Conservation (phyloP, 139 green algal species). For the Chlorella sp. region DNA sequence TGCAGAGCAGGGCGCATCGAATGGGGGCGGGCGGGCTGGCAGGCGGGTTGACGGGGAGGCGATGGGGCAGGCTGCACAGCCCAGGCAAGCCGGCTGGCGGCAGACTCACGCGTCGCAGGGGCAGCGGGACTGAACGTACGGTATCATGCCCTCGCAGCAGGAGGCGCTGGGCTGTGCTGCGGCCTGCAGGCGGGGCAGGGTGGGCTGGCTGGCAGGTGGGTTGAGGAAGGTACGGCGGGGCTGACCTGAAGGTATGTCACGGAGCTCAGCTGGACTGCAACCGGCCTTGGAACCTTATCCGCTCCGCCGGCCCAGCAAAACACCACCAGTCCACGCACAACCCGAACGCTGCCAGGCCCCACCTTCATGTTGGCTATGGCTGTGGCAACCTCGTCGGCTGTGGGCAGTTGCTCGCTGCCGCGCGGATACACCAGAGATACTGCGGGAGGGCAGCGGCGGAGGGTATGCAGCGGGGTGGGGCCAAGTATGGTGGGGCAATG, state of each 20-base stretch:
- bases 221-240: background rate
- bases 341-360: background rate
- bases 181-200: background rate
- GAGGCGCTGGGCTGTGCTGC: constrained; percentile 8
- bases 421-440: constrained; percentile 11
- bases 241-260: no score
- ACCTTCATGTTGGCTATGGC: constrained; percentile 30
- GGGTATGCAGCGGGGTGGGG: no score
- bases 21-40: no score
- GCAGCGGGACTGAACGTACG: constrained; percentile 8
- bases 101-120: constrained; percentile 12
- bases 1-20: no score
- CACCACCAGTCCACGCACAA: background rate
- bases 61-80: no score
- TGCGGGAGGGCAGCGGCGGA: background rate
- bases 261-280: no score
- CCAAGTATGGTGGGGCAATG: background rate
- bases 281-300: background rate
- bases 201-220: background rate
- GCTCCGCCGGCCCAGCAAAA: background rate
- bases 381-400: background rate
- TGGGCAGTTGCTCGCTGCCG: background rate
- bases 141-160: background rate
- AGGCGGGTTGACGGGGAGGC: no score
- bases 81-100: no score